Percentiles rank a stretch among this genome's conserved stretches.
phyloP scores from a whole-genome alignment of 768 basidiomycete species.

The Podaxis sp. region DNA sequence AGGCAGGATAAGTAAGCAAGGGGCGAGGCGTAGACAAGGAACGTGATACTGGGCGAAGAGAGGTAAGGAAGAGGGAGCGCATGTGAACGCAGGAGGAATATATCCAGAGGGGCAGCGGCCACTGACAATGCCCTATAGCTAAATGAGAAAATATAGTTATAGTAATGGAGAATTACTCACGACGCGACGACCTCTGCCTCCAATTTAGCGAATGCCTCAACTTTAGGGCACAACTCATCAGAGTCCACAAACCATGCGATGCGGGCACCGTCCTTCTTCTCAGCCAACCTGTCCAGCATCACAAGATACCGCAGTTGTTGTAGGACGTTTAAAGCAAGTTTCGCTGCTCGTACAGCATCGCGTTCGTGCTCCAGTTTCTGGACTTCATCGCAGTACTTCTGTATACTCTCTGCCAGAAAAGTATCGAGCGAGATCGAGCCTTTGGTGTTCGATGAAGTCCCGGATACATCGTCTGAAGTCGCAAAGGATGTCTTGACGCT shows the following conservation, averaged over 20 bases:
- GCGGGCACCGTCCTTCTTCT: constrained; percentile 54
- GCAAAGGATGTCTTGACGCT: constrained; percentile 75
- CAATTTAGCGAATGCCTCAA: constrained; percentile 44
- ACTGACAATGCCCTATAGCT: constrained; percentile 30
- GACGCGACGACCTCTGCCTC: constrained; percentile 52
- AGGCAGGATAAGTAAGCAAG: constrained; percentile 61
- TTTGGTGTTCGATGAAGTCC: constrained; percentile 34
- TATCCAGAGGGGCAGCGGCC: constrained; percentile 54
- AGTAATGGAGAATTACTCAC: constrained; percentile 33
- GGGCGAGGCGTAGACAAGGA: constrained; percentile 69
- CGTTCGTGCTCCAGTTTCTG: constrained; percentile 48
- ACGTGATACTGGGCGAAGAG: constrained; percentile 61
- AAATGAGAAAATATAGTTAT: constrained; percentile 8
- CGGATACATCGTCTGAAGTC: constrained; percentile 37
- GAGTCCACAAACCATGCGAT: constrained; percentile 73
- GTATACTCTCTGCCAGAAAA: constrained; percentile 53
- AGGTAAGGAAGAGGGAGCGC: constrained; percentile 73
- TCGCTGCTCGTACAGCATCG: constrained; percentile 49
- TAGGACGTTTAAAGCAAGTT: constrained; percentile 41
- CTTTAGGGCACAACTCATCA: constrained; percentile 45
- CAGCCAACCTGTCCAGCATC: constrained; percentile 65
- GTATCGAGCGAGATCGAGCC: constrained; percentile 58
- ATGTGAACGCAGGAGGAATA: constrained; percentile 62
- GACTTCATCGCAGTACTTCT: constrained; percentile 55
- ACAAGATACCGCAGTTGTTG: constrained; percentile 66